Evolutionary conservation across 805 yeast species (phyloP).

Genomic region (Debaryomyces tyrocola): DNA sequence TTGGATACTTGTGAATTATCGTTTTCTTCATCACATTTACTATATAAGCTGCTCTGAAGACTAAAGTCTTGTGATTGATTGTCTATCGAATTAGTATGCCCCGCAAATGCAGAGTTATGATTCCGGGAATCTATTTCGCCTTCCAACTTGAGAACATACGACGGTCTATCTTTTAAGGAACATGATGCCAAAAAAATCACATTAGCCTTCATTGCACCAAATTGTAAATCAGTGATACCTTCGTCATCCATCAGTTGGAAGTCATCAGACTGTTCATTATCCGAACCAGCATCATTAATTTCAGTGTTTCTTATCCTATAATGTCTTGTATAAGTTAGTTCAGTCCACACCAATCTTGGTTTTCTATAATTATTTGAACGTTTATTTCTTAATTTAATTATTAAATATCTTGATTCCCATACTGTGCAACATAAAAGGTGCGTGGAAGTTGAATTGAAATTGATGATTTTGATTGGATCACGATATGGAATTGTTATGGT

Average conservation of each 20-base stretch:
- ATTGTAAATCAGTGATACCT: constrained; percentile 80
- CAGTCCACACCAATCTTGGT: constrained; percentile 43
- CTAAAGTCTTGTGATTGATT: not conserved
- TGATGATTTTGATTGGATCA: constrained; percentile 76
- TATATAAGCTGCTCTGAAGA: constrained; percentile 12
- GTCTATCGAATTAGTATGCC: constrained; percentile 14
- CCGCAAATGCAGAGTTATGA: not conserved
- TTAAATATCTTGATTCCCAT: constrained; percentile 75
- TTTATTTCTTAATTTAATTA: constrained; percentile 65
- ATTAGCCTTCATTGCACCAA: constrained; percentile 41
- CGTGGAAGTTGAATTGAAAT: constrained; percentile 70
- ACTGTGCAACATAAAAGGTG: constrained; percentile 75
- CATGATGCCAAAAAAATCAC: constrained; percentile 38
- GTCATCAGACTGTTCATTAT: constrained; percentile 17
- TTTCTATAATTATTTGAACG: constrained; percentile 37
- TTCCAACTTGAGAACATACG: constrained; percentile 31
- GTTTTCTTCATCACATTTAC: constrained; percentile 19
- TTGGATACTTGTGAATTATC: constrained; percentile 45
- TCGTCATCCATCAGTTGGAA: constrained; percentile 65
- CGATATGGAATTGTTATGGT: constrained; percentile 81
- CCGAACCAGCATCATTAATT: constrained; percentile 14
- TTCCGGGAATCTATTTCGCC: constrained; percentile 47
- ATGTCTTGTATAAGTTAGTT: constrained; percentile 16
- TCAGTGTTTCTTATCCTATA: constrained; percentile 14
- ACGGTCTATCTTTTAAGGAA: constrained; percentile 33